Percentiles rank a stretch among this genome's conserved stretches.
Conservation (phyloP, 352 stramenopile species). For the Elongisporangium prolatum region DNA sequence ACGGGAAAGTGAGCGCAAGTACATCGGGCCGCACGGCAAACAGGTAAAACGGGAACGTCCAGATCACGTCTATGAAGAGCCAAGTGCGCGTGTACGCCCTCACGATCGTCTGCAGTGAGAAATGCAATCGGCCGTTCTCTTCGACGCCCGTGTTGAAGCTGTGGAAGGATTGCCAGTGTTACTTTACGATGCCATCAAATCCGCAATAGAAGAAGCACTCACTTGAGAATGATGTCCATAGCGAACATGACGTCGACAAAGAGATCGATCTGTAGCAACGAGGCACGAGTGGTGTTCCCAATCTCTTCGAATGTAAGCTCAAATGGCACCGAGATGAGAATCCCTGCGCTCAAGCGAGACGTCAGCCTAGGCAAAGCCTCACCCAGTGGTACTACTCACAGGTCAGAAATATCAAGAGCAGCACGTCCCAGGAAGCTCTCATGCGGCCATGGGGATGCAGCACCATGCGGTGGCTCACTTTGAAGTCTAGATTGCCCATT, state of each 20-base stretch:
- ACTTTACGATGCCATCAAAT: not conserved
- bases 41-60: conserved; percentile 66
- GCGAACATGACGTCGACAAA: conserved; percentile 63
- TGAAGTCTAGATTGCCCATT: conserved; percentile 39
- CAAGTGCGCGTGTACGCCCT: conserved; percentile 45
- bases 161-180: no score
- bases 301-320: conserved; percentile 65
- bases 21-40: conserved; percentile 31
- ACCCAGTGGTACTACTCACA: conserved; percentile 48
- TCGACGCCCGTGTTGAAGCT: conserved; percentile 80
- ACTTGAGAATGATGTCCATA: conserved; percentile 74
- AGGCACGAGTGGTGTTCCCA: conserved; percentile 16
- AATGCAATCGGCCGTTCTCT: conserved; percentile 66
- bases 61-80: conserved; percentile 58
- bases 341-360: no score
- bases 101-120: conserved; percentile 48
- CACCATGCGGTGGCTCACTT: conserved; percentile 34
- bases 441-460: conserved; percentile 61
- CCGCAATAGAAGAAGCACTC: conserved; percentile 2
- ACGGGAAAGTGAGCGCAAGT: conserved; percentile 21
- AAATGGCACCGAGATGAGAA: conserved; percentile 59
- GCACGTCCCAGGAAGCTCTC: conserved; percentile 53
- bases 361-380: no score
- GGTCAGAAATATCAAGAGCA: conserved; percentile 50
- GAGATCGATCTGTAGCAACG: conserved; percentile 47